Evolutionary conservation across 1,284 basidiomycete species (phyloP), one percentile per base, ranked within the genome.

Genomic region (Tilletia indica): DNA sequence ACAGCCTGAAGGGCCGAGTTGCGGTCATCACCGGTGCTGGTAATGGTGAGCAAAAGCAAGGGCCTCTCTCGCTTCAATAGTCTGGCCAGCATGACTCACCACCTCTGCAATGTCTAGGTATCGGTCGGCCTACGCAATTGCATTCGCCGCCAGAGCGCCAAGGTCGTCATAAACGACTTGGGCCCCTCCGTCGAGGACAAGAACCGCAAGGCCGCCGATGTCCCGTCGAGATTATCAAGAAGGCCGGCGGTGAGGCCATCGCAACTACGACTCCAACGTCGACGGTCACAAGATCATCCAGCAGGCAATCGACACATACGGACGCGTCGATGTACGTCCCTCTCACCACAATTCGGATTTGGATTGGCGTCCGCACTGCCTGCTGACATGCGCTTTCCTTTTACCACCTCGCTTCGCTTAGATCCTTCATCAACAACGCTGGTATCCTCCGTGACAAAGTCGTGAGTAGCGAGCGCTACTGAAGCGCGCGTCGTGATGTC

Each of bases 11-110:
- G 86, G 92, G 91, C 77, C 93, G 97, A 74, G 94, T 93, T 49
- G 93, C 95, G 77, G 89, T 99, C 78, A 87, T 99, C 76, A 99
- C 97, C 67, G 97, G 97, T 71, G 95, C 94, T 70, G 97, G 97
- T 45, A 93, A 94, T 75, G 96, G 97, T 48, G 61, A 64, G 61
- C 21, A 54, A n/a, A 49, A n/a, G n/a, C n/a, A 49, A 12, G n/a
- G n/a, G 48, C 4, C 58, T 21, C 58, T 34, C 25, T 31, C 25
- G 25, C 25, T 31, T 31, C 25, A 31, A 31, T 31, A 31, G 25
- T 31, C 25, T 31, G 25, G 25, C 25, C 25, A 9, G 34, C 31
- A 54, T 25, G 3, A 49, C 54, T 25, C 31, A 34, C 38, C 58
- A 5, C n/a, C 38, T 36, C 8, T 34, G 9, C 31, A 14, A 11